phyloP scores from a whole-genome alignment of 176 grass and related monocot genomes.

The Rhynchospora tenuis region DNA sequence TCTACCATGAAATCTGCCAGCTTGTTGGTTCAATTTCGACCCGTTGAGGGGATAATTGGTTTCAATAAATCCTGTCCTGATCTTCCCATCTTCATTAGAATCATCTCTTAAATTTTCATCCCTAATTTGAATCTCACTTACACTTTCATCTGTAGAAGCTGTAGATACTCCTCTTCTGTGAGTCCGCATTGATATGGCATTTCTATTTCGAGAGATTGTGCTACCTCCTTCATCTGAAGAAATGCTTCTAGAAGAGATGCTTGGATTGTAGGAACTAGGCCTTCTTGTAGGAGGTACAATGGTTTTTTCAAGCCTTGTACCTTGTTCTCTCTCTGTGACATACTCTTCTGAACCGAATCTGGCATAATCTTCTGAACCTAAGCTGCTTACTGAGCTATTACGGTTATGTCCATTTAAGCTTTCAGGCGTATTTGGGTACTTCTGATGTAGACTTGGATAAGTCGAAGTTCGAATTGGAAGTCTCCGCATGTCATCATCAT shows the following conservation, averaged over 20 bases:
- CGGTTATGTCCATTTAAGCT: background rate
- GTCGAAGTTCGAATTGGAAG: background rate
- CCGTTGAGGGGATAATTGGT: background rate
- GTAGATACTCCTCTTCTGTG: background rate
- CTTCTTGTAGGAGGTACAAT: background rate
- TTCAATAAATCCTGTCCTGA: background rate
- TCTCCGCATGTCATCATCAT: background rate
- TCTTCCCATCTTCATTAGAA: constrained; percentile 3
- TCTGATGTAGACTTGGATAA: background rate
- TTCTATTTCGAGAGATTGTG: background rate
- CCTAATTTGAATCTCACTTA: background rate
- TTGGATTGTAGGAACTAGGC: background rate
- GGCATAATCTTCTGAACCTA: background rate
- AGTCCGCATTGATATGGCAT: constrained; percentile 1
- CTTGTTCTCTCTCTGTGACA: background rate
- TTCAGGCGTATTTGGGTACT: background rate
- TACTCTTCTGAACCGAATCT: background rate
- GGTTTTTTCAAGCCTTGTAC: background rate
- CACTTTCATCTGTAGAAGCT: background rate
- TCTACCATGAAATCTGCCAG: background rate
- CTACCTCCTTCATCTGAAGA: constrained; percentile 22
- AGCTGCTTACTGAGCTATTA: background rate
- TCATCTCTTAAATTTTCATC: constrained; percentile 1
- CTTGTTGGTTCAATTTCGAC: background rate
- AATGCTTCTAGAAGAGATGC: constrained; percentile 17